These are phyloP conservation scores for Carex kokanica DNA, from an alignment of 176 grass and related monocot species.

Conservation along the genomic window DNA sequence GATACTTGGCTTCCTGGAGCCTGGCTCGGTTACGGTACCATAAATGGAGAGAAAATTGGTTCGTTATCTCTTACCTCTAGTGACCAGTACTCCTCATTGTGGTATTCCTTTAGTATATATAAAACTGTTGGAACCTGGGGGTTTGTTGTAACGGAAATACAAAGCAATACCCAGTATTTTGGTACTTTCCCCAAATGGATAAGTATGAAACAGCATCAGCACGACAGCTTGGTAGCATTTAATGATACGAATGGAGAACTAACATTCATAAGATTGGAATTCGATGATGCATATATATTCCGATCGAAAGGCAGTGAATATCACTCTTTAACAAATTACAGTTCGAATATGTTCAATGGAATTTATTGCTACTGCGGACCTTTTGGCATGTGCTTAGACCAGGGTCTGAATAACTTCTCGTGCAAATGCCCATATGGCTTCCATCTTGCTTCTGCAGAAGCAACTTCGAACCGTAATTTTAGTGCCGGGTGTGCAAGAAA, in stretches of 20 bases:
- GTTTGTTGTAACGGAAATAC: neutral
- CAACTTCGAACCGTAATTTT: no score
- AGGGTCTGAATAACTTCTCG: neutral
- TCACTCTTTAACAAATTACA: slow-evolving; percentile 27
- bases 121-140: neutral
- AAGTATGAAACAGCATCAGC: neutral
- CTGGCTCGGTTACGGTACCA: slow-evolving; percentile 27
- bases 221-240: neutral
- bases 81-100: neutral
- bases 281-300: neutral
- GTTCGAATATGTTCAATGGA: slow-evolving; percentile 31
- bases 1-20: slow-evolving; percentile 33
- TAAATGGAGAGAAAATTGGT: neutral
- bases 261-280: neutral
- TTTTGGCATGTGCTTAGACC: slow-evolving; percentile 27
- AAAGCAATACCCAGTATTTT: neutral
- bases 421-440: slow-evolving; percentile 43
- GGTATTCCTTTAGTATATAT: slow-evolving; percentile 15
- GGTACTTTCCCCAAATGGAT: neutral
- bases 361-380: slow-evolving; percentile 40
- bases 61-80: neutral
- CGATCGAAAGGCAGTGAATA: slow-evolving; percentile 21
- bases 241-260: neutral
- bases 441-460: neutral
- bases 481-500: slow-evolving; percentile 37